Percentiles rank a stretch among this genome's conserved stretches.
phyloP scores from a whole-genome alignment of 805 yeast species.

The Candida ortonii region DNA sequence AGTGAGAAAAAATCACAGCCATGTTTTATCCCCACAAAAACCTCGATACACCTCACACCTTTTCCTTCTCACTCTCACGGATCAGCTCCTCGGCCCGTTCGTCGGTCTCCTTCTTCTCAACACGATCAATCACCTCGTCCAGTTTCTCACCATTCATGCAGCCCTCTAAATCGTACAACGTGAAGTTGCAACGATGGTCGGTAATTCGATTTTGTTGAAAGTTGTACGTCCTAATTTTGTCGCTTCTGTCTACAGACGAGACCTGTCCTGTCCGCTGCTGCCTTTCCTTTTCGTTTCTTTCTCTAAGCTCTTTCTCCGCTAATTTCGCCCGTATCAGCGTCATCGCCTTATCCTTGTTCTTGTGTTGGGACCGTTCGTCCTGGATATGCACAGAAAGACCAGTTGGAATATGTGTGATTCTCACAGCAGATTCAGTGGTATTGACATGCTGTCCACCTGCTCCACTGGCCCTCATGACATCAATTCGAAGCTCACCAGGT shows the following conservation, averaged over 20 bases:
- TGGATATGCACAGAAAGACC: slow-evolving; percentile 89
- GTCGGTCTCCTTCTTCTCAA: slow-evolving; percentile 45
- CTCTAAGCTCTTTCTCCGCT: slow-evolving; percentile 73
- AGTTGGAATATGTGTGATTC: slow-evolving; percentile 87
- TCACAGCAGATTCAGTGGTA: slow-evolving; percentile 94
- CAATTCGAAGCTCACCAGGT: slow-evolving; percentile 86
- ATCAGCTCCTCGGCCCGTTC: slow-evolving; percentile 41
- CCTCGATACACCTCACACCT: slow-evolving; percentile 1
- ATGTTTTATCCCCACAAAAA: neutral
- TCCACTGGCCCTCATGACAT: slow-evolving; percentile 97
- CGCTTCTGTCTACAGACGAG: slow-evolving; percentile 83
- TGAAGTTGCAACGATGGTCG: slow-evolving; percentile 85
- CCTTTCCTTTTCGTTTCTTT: slow-evolving; percentile 62
- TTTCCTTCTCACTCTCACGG: slow-evolving; percentile 17
- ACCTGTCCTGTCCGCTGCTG: slow-evolving; percentile 78
- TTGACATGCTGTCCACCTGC: slow-evolving; percentile 98
- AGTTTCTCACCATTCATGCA: slow-evolving; percentile 59
- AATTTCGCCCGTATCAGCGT: slow-evolving; percentile 75
- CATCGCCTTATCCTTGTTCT: slow-evolving; percentile 90
- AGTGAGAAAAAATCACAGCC: neutral
- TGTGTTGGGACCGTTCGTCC: slow-evolving; percentile 93
- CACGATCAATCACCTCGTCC: slow-evolving; percentile 53
- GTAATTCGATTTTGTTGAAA: slow-evolving; percentile 90
- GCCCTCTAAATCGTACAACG: slow-evolving; percentile 71
- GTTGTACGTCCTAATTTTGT: slow-evolving; percentile 91